Evolutionary conservation across 768 basidiomycete species (phyloP).

Genomic region (Suillus sp.): DNA sequence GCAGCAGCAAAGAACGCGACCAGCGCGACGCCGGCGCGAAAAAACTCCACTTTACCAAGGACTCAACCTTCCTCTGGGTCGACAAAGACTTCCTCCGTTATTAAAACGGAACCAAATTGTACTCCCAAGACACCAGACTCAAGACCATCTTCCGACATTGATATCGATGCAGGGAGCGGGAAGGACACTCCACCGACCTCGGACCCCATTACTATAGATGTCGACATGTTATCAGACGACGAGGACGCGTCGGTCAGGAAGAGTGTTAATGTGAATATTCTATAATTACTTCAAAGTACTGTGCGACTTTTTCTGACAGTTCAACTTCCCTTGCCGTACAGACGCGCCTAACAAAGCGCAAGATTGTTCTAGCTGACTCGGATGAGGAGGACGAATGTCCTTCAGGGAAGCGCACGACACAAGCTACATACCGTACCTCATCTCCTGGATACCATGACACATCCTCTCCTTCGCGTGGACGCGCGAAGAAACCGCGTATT

Average conservation of each 20-base stretch:
- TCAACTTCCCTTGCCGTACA: slow-evolving; percentile 21
- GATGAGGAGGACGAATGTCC: slow-evolving; percentile 56
- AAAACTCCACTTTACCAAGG: neutral
- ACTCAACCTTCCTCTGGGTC: slow-evolving; percentile 4
- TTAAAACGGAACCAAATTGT: slow-evolving; percentile 38
- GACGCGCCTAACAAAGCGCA: slow-evolving; percentile 57
- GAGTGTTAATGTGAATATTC: slow-evolving; percentile 36
- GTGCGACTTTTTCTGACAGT: slow-evolving; percentile 7
- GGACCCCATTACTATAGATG: slow-evolving; percentile 60
- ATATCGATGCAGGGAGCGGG: slow-evolving; percentile 44
- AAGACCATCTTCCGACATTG: slow-evolving; percentile 36
- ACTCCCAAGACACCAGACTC: slow-evolving; percentile 42
- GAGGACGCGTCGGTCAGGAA: slow-evolving; percentile 44
- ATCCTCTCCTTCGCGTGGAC: slow-evolving; percentile 35
- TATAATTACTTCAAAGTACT: neutral
- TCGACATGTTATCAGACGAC: slow-evolving; percentile 63
- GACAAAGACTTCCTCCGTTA: slow-evolving; percentile 20
- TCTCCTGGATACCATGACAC: slow-evolving; percentile 30
- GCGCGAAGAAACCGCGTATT: slow-evolving; percentile 63
- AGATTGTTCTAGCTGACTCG: slow-evolving; percentile 67
- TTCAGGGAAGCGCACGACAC: slow-evolving; percentile 10
- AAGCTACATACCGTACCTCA: slow-evolving; percentile 25
- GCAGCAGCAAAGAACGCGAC: neutral
- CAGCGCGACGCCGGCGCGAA: neutral
- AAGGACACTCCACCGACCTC: slow-evolving; percentile 75